Base-by-base conservation (phyloP, 306 rosid species). In the Comarum palustre region DNA sequence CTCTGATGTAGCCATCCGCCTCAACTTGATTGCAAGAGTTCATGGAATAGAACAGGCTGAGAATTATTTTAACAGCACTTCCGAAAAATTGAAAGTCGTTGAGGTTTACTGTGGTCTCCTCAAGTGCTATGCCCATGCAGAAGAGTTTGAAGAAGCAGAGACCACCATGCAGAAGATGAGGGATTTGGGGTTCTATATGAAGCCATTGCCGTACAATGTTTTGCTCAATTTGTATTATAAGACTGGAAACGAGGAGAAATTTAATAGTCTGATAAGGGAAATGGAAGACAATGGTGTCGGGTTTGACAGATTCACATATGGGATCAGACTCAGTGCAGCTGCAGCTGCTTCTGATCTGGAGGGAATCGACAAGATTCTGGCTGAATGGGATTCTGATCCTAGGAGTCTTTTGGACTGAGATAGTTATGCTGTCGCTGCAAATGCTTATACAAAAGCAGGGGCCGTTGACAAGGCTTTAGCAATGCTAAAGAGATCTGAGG, bases 1-100 rank as follows among this genome's bases (percentile, higher is more conserved):
- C 51, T 19, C 64, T 5, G 78, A 80, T 17, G 13, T 48, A 36
- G 75, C 75, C 4, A 48, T 48, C 69, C 65, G 77, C 27, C 70
- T 80, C 0, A 71, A 80, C 66, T 77, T 71, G 74, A 76, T 72
- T 47, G 64, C 68, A 17, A 80, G 72, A 76, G 84, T 76, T 76
- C 78, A 31, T 4, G 84, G 84, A 41, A 66, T 67, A 60, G 71
- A 66, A 65, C 15, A 76, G 66, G 80, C 75, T 16, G 80, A 80
- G 72, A 71, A 71, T 57, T 80, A 65, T 72, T 80, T 80, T 24
- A 72, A 80, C 36, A 48, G 48, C 73, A 39, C 59, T 80, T 75
- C 84, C 0, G 48, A 16, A 15, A 29, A 58, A 4, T 58, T 75
- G 31, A 80, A 55, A 80, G 43, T 0, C 48, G 52, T 12, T 14